Conservation (phyloP, 805 yeast species). For the Kodamaea fukazawae region DNA sequence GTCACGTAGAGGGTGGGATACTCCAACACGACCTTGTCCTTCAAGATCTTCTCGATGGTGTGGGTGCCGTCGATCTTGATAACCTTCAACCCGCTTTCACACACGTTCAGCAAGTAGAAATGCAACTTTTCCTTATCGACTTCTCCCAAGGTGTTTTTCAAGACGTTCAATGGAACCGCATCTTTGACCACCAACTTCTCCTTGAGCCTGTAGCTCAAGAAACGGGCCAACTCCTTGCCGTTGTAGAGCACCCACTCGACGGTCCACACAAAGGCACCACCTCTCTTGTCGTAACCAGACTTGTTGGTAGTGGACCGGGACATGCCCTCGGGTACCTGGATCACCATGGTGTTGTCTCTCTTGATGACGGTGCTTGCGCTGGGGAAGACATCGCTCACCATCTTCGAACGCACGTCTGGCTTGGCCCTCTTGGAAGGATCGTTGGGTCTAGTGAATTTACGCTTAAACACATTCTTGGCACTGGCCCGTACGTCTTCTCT, state of each 20-base stretch:
- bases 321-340: slow-evolving; percentile 71
- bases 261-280: slow-evolving; percentile 70
- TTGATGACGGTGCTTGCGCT: slow-evolving; percentile 29
- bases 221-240: slow-evolving; percentile 26
- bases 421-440: slow-evolving; percentile 15
- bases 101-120: slow-evolving; percentile 35
- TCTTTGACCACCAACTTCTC: slow-evolving; percentile 36
- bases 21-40: slow-evolving; percentile 64
- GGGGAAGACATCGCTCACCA: slow-evolving; percentile 22
- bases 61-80: slow-evolving; percentile 33
- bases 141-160: slow-evolving; percentile 16
- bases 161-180: slow-evolving; percentile 40
- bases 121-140: slow-evolving; percentile 25
- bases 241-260: slow-evolving; percentile 62
- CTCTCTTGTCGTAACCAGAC: slow-evolving; percentile 65
- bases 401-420: slow-evolving; percentile 24
- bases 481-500: slow-evolving; percentile 46
- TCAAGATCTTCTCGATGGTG: slow-evolving; percentile 49
- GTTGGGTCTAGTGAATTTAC: slow-evolving; percentile 17
- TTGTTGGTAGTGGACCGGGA: slow-evolving; percentile 60
- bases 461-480: slow-evolving; percentile 44
- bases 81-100: slow-evolving; percentile 25
- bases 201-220: slow-evolving; percentile 42
- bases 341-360: slow-evolving; percentile 66
- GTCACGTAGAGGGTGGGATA: slow-evolving; percentile 67